Conservation (phyloP, 2,329 filamentous ascomycete genomes). For the Falciphora oryzae region DNA sequence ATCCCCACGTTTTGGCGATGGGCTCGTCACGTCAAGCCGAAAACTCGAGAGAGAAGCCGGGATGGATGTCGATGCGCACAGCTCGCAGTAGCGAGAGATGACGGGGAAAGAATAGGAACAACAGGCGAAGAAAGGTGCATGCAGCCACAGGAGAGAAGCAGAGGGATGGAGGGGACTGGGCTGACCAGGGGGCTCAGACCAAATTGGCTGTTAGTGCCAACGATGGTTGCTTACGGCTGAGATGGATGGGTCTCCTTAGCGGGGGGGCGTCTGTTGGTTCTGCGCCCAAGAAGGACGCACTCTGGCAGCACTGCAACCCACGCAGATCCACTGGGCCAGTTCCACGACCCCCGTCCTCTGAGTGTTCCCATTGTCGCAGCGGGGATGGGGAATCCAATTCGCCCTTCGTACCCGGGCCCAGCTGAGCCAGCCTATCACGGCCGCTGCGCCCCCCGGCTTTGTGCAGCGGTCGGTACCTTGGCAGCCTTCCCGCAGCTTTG, state of each 20-base stretch:
- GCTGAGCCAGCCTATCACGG: neutral
- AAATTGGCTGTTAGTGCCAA: neutral
- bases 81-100: neutral
- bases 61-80: neutral
- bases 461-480: neutral
- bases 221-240: constrained; percentile 1
- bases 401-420: neutral
- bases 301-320: neutral
- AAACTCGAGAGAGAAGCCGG: neutral
- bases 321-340: neutral
- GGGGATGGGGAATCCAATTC: neutral
- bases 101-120: neutral
- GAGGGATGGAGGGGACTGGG: neutral
- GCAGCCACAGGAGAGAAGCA: neutral
- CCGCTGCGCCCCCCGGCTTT: neutral
- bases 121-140: neutral
- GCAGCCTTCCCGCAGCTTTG: neutral
- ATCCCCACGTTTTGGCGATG: neutral
- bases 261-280: neutral
- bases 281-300: neutral
- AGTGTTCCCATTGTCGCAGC: neutral
- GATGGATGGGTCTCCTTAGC: neutral
- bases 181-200: neutral
- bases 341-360: neutral
- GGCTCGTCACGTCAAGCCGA: neutral